Evolutionary conservation across 306 rosid genomes (phyloP).

Genomic region (Casuarina cunninghamiana): DNA sequence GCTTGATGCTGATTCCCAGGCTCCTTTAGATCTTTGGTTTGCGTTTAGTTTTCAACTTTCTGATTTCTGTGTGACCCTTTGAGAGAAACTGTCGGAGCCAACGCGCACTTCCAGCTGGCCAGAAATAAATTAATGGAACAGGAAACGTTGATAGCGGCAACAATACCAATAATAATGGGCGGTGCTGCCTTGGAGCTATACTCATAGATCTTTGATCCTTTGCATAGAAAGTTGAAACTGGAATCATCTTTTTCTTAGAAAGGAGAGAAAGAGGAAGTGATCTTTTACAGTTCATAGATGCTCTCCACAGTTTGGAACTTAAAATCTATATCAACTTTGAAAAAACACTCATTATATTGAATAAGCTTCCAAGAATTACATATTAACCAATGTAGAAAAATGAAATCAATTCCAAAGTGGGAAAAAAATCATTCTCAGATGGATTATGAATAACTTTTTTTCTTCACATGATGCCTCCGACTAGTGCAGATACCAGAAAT

Average conservation of each 20-base stretch:
- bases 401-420: slow-evolving; percentile 3
- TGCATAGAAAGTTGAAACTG: slow-evolving; percentile 6
- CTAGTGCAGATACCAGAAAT: slow-evolving; percentile 21
- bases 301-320: neutral
- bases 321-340: neutral
- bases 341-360: neutral
- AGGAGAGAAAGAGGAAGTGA: neutral
- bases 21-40: too few species aligned
- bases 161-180: slow-evolving; percentile 11
- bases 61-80: neutral
- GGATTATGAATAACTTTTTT: neutral
- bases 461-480: slow-evolving; percentile 31
- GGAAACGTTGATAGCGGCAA: neutral
- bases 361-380: slow-evolving; percentile 8
- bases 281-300: neutral
- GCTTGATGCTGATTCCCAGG: neutral
- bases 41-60: too few species aligned
- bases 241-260: slow-evolving; percentile 3
- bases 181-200: neutral
- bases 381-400: slow-evolving; percentile 1
- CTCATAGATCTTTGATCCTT: neutral
- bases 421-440: neutral
- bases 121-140: neutral
- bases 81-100: slow-evolving; percentile 1
- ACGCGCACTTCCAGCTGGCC: slow-evolving; percentile 28